phyloP scores from a whole-genome alignment of 2,329 filamentous ascomycete genomes.

The Fusarium brachygibbosum region DNA sequence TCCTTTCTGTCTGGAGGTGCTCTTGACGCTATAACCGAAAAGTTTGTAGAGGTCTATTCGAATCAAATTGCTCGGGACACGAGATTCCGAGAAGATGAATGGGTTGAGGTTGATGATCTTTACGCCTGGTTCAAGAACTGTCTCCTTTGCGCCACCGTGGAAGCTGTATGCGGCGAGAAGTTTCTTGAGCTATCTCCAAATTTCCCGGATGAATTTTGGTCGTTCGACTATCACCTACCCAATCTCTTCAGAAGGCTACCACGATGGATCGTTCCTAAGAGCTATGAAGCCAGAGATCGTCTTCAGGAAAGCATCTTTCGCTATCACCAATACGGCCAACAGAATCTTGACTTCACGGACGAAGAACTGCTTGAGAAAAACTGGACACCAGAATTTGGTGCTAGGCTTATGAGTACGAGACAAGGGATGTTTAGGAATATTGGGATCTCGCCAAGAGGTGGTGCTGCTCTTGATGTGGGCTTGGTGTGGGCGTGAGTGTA shows the following conservation, averaged over 20 bases:
- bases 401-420: conserved; percentile 47
- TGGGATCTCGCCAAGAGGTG: conserved; percentile 27
- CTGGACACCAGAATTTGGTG: conserved; percentile 45
- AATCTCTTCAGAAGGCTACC: conserved; percentile 40
- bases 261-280: conserved; percentile 29
- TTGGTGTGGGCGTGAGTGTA: conserved; percentile 42
- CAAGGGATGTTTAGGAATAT: conserved; percentile 34
- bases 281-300: conserved; percentile 37
- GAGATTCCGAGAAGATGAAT: conserved; percentile 8
- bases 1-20: conserved; percentile 13
- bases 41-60: conserved; percentile 27
- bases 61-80: conserved; percentile 10
- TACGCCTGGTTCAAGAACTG: conserved; percentile 30
- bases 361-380: conserved; percentile 21
- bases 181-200: conserved; percentile 33
- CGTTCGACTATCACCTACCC: conserved; percentile 36
- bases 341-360: conserved; percentile 16
- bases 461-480: conserved; percentile 43
- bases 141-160: conserved; percentile 21
- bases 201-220: conserved; percentile 40
- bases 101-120: conserved; percentile 33
- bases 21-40: conserved; percentile 12
- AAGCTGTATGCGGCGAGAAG: conserved; percentile 25
- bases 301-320: conserved; percentile 17
- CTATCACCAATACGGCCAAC: conserved; percentile 28